Evolutionary conservation across 257 asterid species (phyloP).

Genomic region (Solanum appendiculatum): DNA sequence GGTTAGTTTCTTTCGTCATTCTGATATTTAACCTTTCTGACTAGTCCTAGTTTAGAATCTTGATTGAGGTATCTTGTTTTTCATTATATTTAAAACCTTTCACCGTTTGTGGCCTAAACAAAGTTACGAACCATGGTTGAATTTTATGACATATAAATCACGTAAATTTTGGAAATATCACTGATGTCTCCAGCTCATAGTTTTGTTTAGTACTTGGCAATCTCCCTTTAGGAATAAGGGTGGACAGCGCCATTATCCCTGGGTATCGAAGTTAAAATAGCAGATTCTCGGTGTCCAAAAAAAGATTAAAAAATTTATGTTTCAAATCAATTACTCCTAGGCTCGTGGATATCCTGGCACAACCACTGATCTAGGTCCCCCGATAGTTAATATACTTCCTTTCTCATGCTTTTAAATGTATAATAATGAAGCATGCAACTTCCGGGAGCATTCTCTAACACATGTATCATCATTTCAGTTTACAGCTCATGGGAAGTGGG

Average conservation of each 20-base stretch:
- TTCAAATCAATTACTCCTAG: background rate
- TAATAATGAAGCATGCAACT: background rate
- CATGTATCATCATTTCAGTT: constrained; percentile 25
- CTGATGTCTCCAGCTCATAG: background rate
- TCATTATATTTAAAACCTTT: background rate
- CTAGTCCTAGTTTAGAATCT: background rate
- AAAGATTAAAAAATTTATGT: background rate
- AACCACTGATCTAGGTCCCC: background rate
- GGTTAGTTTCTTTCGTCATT: constrained; percentile 38
- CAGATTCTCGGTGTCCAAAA: background rate
- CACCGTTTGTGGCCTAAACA: background rate
- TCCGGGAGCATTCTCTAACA: background rate
- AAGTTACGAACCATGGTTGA: background rate
- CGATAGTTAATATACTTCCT: background rate
- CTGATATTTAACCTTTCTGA: background rate
- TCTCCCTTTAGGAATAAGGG: background rate
- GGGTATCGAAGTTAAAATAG: background rate
- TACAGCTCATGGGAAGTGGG: constrained; percentile 94
- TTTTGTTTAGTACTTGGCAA: background rate
- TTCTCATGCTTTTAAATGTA: background rate
- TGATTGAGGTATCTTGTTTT: background rate
- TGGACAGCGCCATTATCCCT: background rate
- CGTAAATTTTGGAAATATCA: background rate
- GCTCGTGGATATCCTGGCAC: background rate
- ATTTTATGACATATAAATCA: background rate